A percentile compares a stretch with the other conserved stretches of the same genome.
phyloP scores from a whole-genome alignment of 805 yeast genomes.

The Tanozyma kutaoensis region DNA sequence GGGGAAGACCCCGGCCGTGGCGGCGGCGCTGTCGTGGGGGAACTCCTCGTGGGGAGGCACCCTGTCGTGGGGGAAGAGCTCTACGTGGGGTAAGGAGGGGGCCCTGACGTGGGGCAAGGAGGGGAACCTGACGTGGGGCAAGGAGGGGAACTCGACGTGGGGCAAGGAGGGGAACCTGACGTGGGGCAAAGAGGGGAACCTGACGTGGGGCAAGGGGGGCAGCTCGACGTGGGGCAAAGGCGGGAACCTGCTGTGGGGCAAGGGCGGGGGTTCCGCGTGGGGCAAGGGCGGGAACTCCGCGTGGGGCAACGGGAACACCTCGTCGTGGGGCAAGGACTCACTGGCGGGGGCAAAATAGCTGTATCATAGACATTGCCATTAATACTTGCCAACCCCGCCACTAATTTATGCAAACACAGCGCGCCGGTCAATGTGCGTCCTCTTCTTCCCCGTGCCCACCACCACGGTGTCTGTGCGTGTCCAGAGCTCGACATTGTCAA shows the following conservation, averaged over 20 bases:
- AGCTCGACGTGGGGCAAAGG: conserved; percentile 7
- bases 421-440: too few relatives aligned
- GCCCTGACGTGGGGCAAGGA: conserved; percentile 3
- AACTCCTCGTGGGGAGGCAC: not conserved
- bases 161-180: conserved; percentile 17
- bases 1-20: conserved; percentile 12
- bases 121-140: conserved; percentile 11
- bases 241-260: not conserved
- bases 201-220: conserved; percentile 13
- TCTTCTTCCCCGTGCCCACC: too few relatives aligned
- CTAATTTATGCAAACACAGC: too few relatives aligned
- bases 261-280: conserved; percentile 12
- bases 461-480: too few relatives aligned
- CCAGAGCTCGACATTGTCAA: conserved; percentile 16
- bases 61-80: too few relatives aligned
- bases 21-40: conserved; percentile 5
- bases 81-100: not conserved
- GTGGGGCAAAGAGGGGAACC: conserved; percentile 26
- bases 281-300: conserved; percentile 14
- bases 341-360: too few relatives aligned
- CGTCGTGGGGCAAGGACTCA: not conserved
- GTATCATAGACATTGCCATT: too few relatives aligned
- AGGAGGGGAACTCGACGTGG: conserved; percentile 42
- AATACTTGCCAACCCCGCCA: too few relatives aligned
- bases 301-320: conserved; percentile 10